Evolutionary conservation across 2,329 filamentous ascomycete genomes (phyloP).

Genomic region (Annulohypoxylon truncatum): DNA sequence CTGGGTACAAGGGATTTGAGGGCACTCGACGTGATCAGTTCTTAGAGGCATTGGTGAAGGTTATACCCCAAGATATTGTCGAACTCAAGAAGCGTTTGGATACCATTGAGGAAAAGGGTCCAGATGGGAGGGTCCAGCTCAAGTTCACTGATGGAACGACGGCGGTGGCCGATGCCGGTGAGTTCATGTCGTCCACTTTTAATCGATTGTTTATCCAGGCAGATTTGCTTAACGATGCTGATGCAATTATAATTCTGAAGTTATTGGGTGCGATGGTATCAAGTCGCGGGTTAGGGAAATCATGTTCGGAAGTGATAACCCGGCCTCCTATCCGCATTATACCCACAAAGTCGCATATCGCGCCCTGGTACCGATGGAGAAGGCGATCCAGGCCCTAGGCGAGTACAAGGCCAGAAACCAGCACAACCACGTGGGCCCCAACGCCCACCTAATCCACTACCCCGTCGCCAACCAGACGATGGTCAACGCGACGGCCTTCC

Average conservation of each 20-base stretch:
- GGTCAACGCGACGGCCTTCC: constrained; percentile 42
- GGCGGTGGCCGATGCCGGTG: constrained; percentile 51
- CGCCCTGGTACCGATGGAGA: constrained; percentile 61
- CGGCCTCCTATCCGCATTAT: constrained; percentile 58
- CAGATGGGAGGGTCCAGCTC: constrained; percentile 49
- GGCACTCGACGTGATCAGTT: constrained; percentile 59
- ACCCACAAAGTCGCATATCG: constrained; percentile 65
- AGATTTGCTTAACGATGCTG: not conserved
- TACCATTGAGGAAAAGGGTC: constrained; percentile 42
- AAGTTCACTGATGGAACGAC: constrained; percentile 57
- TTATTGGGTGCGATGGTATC: constrained; percentile 62
- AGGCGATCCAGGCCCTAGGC: constrained; percentile 58
- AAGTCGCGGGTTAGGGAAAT: constrained; percentile 59
- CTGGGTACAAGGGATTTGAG: constrained; percentile 36
- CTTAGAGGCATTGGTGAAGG: constrained; percentile 59
- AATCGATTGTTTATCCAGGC: constrained; percentile 25
- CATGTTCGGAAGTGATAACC: constrained; percentile 56
- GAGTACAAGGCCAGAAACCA: constrained; percentile 47
- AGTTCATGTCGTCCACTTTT: constrained; percentile 30
- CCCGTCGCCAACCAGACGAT: constrained; percentile 42
- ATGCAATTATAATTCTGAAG: constrained; percentile 18
- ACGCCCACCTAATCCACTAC: constrained; percentile 41
- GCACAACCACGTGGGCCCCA: constrained; percentile 41
- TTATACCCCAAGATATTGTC: constrained; percentile 57
- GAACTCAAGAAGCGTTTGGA: constrained; percentile 56